Percentiles rank a stretch among this genome's conserved stretches.
Conservation (phyloP, 495 filamentous ascomycete species). For the Aspergillus avenaceus region DNA sequence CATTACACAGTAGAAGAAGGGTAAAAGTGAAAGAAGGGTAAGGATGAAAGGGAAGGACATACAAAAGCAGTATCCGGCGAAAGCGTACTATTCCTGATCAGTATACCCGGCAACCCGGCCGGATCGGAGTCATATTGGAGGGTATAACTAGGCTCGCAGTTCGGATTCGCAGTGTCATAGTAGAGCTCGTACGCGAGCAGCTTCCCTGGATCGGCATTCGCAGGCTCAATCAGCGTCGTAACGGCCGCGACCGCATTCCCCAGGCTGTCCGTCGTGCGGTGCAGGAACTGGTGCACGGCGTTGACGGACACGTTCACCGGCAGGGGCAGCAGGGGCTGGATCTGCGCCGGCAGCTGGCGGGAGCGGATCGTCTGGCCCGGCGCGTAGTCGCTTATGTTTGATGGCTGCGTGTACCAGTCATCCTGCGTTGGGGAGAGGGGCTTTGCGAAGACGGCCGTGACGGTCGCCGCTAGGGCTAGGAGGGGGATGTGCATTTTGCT, state of each 20-base stretch:
- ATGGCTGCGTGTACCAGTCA: constrained; percentile 13
- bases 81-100: background rate
- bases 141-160: constrained; percentile 18
- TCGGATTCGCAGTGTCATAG: constrained; percentile 14
- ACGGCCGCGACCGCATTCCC: constrained; percentile 14
- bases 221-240: constrained; percentile 19
- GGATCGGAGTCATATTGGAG: background rate
- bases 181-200: constrained; percentile 14
- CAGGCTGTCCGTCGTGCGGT: constrained; percentile 18
- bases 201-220: constrained; percentile 15
- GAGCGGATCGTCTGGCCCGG: constrained; percentile 16
- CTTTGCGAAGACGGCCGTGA: background rate
- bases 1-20: background rate
- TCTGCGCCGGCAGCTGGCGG: constrained; percentile 6
- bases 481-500: too few species aligned
- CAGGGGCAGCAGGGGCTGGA: constrained; percentile 6
- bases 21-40: background rate
- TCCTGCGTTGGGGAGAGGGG: constrained; percentile 9
- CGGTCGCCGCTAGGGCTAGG: background rate
- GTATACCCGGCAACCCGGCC: background rate
- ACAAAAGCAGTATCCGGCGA: constrained; percentile 12
- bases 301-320: constrained; percentile 6
- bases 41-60: background rate
- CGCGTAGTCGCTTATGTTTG: constrained; percentile 5
- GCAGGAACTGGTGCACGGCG: constrained; percentile 16